Conservation (phyloP, 2,329 filamentous ascomycete species). For the Stagonosporopsis rhizophila region DNA sequence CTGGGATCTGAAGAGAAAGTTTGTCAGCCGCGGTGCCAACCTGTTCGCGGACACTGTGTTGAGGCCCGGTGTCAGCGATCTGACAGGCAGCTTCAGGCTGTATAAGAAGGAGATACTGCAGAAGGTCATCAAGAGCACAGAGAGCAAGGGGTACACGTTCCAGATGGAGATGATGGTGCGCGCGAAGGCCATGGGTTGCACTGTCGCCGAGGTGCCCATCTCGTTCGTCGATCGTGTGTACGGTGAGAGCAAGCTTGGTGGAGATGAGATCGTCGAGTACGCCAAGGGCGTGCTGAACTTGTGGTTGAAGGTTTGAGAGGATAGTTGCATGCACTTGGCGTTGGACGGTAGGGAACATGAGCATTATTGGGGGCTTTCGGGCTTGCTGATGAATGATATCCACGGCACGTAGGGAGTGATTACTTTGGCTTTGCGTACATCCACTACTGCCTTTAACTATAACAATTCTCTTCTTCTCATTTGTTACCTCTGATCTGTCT, state of each 20-base stretch:
- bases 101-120: slow-evolving; percentile 92
- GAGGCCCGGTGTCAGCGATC: slow-evolving; percentile 89
- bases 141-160: slow-evolving; percentile 98
- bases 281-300: slow-evolving; percentile 68
- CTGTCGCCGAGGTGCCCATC: slow-evolving; percentile 94
- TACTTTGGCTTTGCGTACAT: slow-evolving; percentile 8
- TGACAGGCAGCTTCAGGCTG: slow-evolving; percentile 92
- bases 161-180: slow-evolving; percentile 99
- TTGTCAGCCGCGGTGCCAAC: slow-evolving; percentile 87
- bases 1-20: slow-evolving; percentile 85
- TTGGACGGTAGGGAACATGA: slow-evolving; percentile 24
- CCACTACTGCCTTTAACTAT: slow-evolving; percentile 22
- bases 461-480: slow-evolving; percentile 21
- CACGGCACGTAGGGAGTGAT: slow-evolving; percentile 16
- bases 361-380: slow-evolving; percentile 10
- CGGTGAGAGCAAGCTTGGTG: slow-evolving; percentile 92
- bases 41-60: slow-evolving; percentile 95
- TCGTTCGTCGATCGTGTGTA: slow-evolving; percentile 91
- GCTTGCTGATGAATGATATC: slow-evolving; percentile 20
- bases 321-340: slow-evolving; percentile 38
- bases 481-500: background rate
- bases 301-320: slow-evolving; percentile 58
- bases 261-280: slow-evolving; percentile 96
- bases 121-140: slow-evolving; percentile 86
- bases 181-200: slow-evolving; percentile 94